Conservation (phyloP, 805 yeast genomes). For the Scheffersomyces spartinae region DNA sequence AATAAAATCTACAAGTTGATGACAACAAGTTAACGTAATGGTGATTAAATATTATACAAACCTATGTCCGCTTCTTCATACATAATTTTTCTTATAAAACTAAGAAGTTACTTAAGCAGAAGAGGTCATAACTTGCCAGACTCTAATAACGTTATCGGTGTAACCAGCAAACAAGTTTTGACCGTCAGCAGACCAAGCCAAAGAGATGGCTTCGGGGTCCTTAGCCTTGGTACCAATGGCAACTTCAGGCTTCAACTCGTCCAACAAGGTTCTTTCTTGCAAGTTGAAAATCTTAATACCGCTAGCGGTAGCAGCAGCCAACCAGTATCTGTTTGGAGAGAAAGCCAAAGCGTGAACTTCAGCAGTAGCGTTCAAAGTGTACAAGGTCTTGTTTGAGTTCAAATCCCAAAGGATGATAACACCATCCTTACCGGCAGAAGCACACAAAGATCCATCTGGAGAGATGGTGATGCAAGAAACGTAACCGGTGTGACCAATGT, state of each 20-base stretch:
- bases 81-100: too few relatives aligned
- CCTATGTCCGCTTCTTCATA: too few relatives aligned
- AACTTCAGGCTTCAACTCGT: conserved; percentile 97
- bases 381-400: conserved; percentile 71
- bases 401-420: conserved; percentile 97
- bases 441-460: conserved; percentile 99
- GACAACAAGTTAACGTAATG: too few relatives aligned
- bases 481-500: conserved; percentile 99
- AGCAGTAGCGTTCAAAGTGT: conserved; percentile 90
- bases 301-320: conserved; percentile 97
- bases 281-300: conserved; percentile 98
- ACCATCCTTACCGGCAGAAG: conserved; percentile 99
- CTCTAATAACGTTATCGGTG: conserved; percentile 99
- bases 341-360: conserved; percentile 97
- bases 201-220: conserved; percentile 96
- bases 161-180: conserved; percentile 99
- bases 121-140: conserved; percentile 99
- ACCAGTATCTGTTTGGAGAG: conserved; percentile 99
- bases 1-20: too few relatives aligned
- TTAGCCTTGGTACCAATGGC: conserved; percentile 74
- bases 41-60: too few relatives aligned
- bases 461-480: conserved; percentile 93
- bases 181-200: conserved; percentile 99
- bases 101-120: conserved; percentile 28
- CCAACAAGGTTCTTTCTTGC: conserved; percentile 88